A percentile compares a stretch with the other conserved stretches of the same genome.
phyloP scores from a whole-genome alignment of 176 grass and related monocot genomes.

The Luzula sylvatica region DNA sequence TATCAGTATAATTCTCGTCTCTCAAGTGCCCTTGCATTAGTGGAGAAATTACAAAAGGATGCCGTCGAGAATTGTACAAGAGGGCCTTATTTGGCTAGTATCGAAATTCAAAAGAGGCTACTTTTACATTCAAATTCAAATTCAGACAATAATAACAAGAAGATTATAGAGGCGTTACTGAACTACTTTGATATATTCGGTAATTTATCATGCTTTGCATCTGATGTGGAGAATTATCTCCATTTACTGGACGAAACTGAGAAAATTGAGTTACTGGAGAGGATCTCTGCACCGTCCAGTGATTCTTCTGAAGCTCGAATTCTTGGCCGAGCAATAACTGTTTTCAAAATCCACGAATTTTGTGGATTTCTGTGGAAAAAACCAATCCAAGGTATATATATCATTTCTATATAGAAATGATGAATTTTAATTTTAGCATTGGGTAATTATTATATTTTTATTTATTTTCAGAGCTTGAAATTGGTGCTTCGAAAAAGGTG shows the following conservation, averaged over 20 bases:
- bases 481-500: conserved; percentile 48
- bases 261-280: conserved; percentile 48
- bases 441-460: conserved; percentile 8
- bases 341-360: conserved; percentile 75
- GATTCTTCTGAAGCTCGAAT: conserved; percentile 38
- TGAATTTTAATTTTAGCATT: not conserved
- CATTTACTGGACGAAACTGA: conserved; percentile 51
- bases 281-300: conserved; percentile 41
- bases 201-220: conserved; percentile 70
- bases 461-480: conserved; percentile 59
- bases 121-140: conserved; percentile 47
- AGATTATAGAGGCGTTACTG: conserved; percentile 57
- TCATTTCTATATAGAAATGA: not conserved
- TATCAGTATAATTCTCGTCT: conserved; percentile 76
- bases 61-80: conserved; percentile 42
- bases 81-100: conserved; percentile 70
- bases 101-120: conserved; percentile 74
- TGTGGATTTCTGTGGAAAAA: conserved; percentile 50
- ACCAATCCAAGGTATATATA: conserved; percentile 40
- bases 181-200: conserved; percentile 90
- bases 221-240: conserved; percentile 80
- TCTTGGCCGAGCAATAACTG: conserved; percentile 49
- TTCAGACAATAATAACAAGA: conserved; percentile 36
- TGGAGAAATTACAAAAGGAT: conserved; percentile 68
- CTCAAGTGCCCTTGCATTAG: conserved; percentile 58